Evolutionary conservation across 2,329 filamentous ascomycete genomes (phyloP).

Genomic region (Fonsecaea multimorphosa): DNA sequence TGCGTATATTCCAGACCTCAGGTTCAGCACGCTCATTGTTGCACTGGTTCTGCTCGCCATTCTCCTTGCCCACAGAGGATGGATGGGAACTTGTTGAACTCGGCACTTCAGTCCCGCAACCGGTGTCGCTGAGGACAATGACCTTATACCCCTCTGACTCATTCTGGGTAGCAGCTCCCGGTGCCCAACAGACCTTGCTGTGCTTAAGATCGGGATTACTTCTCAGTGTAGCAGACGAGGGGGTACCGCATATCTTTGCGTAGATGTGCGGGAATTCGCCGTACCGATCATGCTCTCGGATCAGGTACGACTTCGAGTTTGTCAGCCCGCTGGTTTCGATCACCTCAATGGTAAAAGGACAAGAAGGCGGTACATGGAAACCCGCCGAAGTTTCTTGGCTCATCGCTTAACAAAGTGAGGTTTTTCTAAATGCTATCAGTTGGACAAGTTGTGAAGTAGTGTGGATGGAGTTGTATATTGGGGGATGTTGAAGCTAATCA

Average conservation of each 20-base stretch:
- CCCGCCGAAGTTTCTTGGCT: background rate
- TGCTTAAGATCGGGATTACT: background rate
- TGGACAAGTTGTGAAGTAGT: background rate
- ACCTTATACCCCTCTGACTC: slow-evolving; percentile 16
- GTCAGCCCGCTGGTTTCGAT: slow-evolving; percentile 1
- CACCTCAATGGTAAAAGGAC: slow-evolving; percentile 25
- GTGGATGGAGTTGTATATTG: background rate
- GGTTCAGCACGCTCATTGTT: slow-evolving; percentile 4
- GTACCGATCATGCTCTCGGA: slow-evolving; percentile 35
- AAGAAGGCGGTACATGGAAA: slow-evolving; percentile 12
- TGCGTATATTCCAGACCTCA: slow-evolving; percentile 32
- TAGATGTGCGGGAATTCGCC: slow-evolving; percentile 39
- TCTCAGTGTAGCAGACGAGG: background rate
- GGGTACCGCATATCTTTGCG: slow-evolving; percentile 32
- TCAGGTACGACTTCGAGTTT: slow-evolving; percentile 29
- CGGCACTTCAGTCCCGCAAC: slow-evolving; percentile 31
- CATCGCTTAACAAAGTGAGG: background rate
- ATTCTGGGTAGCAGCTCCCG: background rate
- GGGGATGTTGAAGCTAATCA: background rate
- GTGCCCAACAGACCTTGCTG: background rate
- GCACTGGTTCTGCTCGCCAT: background rate
- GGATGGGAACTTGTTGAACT: slow-evolving; percentile 1
- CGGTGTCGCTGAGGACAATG: slow-evolving; percentile 38
- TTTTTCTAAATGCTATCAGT: background rate
- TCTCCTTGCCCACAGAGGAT: background rate